phyloP scores from a whole-genome alignment of 129 eudicot genomes.

The Erigeron canadensis region DNA sequence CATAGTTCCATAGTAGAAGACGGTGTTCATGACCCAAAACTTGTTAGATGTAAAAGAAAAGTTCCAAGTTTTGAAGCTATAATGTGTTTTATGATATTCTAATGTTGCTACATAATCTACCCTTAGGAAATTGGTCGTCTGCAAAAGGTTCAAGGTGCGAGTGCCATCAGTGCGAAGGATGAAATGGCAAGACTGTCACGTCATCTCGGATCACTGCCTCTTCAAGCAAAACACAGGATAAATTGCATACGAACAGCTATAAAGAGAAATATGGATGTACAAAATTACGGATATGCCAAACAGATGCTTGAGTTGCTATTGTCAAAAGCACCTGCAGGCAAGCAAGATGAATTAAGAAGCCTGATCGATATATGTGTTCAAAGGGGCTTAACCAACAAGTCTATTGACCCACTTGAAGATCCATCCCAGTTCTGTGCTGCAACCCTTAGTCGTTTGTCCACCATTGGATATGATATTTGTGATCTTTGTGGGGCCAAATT shows the following conservation, averaged over 20 bases:
- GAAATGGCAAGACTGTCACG: conserved; percentile 97
- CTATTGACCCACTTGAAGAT: conserved; percentile 94
- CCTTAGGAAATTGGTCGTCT: conserved; percentile 87
- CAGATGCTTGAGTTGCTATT: conserved; percentile 90
- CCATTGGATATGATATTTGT: conserved; percentile 93
- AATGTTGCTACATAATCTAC: not conserved
- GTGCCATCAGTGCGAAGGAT: conserved; percentile 94
- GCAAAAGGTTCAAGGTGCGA: conserved; percentile 85
- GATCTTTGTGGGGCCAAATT: conserved; percentile 98
- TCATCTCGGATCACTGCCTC: conserved; percentile 94
- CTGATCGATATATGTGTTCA: conserved; percentile 83
- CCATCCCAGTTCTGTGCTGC: conserved; percentile 99
- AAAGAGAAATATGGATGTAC: conserved; percentile 94
- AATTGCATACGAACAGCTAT: conserved; percentile 94
- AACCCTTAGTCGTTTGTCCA: conserved; percentile 93
- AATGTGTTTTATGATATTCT: not conserved
- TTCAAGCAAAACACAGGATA: conserved; percentile 91
- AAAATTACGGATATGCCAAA: conserved; percentile 80
- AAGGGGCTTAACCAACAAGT: conserved; percentile 87
- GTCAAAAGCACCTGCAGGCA: conserved; percentile 94
- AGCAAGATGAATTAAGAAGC: conserved; percentile 94
- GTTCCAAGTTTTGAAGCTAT: not conserved
- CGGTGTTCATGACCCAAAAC: not conserved
- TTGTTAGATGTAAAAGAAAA: not conserved
- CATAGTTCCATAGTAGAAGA: not conserved